A percentile compares a stretch with the other conserved stretches of the same genome.
These are phyloP conservation scores for Lycium ferocissimum DNA, from an alignment of 257 asterid genomes.

Conservation along the genomic window DNA sequence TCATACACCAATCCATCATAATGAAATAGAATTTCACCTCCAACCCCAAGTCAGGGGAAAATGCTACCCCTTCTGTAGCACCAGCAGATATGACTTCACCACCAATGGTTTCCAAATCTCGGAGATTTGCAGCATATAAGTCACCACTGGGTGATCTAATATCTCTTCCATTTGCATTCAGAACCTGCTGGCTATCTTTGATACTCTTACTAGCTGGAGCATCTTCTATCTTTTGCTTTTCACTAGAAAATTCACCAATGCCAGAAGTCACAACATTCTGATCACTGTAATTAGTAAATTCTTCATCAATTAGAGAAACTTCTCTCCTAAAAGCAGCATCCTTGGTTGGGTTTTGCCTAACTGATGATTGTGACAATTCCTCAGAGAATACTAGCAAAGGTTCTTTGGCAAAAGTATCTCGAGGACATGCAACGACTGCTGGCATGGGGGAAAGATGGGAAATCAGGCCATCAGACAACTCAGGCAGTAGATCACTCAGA, in stretches of 20 bases:
- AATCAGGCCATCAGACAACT: conserved; percentile 42
- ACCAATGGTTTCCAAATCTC: conserved; percentile 38
- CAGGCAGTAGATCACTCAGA: conserved; percentile 39
- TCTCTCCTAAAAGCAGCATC: conserved; percentile 45
- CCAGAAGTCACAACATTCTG: conserved; percentile 38
- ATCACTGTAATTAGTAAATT: conserved; percentile 44
- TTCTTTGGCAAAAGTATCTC: conserved; percentile 38
- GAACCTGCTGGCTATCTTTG: conserved; percentile 40
- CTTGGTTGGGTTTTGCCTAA: conserved; percentile 30
- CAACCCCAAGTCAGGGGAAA: conserved; percentile 46
- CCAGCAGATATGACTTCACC: conserved; percentile 38
- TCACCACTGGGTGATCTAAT: conserved; percentile 41
- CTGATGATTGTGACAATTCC: conserved; percentile 38
- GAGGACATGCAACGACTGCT: conserved; percentile 40
- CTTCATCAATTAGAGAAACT: conserved; percentile 54
- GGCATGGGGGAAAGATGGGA: conserved; percentile 36
- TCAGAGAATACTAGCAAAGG: conserved; percentile 35
- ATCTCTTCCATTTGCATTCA: conserved; percentile 35
- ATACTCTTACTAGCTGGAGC: conserved; percentile 27
- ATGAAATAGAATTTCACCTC: conserved; percentile 48
- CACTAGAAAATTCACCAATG: conserved; percentile 34
- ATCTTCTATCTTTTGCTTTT: conserved; percentile 41
- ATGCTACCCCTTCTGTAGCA: conserved; percentile 44
- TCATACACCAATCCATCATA: conserved; percentile 2
- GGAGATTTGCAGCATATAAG: conserved; percentile 35